Evolutionary conservation across 2,329 filamentous ascomycete species (phyloP).

Genomic region (Paecilomyces niveus): DNA sequence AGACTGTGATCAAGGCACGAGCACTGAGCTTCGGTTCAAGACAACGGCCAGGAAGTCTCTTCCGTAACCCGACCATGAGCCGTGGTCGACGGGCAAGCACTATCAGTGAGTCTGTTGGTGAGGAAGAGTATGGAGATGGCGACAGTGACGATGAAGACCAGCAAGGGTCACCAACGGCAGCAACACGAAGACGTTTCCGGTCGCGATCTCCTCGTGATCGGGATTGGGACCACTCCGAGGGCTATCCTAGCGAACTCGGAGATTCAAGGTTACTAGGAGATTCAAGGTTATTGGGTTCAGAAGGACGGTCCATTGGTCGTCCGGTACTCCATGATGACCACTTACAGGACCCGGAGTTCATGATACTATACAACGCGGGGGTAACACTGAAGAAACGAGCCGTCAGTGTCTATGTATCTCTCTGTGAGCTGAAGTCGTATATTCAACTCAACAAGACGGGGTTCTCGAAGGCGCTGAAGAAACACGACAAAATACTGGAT

Average conservation of each 20-base stretch:
- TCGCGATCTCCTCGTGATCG: constrained; percentile 19
- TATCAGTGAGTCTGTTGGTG: constrained; percentile 45
- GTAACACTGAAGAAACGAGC: constrained; percentile 91
- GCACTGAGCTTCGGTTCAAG: constrained; percentile 36
- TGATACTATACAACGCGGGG: constrained; percentile 60
- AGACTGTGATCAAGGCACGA: constrained; percentile 34
- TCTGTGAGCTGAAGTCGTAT: constrained; percentile 94
- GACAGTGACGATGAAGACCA: constrained; percentile 57
- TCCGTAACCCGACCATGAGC: constrained; percentile 42
- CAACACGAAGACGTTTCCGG: constrained; percentile 27
- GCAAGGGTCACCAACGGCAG: constrained; percentile 32
- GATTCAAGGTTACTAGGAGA: constrained; percentile 26
- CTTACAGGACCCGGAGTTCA: constrained; percentile 65
- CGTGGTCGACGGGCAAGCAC: constrained; percentile 41
- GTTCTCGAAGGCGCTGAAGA: constrained; percentile 94
- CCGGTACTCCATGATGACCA: constrained; percentile 57
- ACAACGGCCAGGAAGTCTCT: constrained; percentile 43
- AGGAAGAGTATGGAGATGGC: constrained; percentile 44
- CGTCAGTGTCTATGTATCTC: constrained; percentile 77
- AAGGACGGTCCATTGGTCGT: constrained; percentile 13
- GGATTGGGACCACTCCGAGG: constrained; percentile 21
- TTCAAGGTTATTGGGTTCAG: constrained; percentile 10
- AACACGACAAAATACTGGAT: constrained; percentile 95
- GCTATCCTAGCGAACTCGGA: constrained; percentile 23
- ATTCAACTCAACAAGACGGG: constrained; percentile 94